Percentiles rank a stretch among this genome's conserved stretches.
Conservation (phyloP, 495 filamentous ascomycete species). For the Lasiosphaeriaceae sp. region DNA sequence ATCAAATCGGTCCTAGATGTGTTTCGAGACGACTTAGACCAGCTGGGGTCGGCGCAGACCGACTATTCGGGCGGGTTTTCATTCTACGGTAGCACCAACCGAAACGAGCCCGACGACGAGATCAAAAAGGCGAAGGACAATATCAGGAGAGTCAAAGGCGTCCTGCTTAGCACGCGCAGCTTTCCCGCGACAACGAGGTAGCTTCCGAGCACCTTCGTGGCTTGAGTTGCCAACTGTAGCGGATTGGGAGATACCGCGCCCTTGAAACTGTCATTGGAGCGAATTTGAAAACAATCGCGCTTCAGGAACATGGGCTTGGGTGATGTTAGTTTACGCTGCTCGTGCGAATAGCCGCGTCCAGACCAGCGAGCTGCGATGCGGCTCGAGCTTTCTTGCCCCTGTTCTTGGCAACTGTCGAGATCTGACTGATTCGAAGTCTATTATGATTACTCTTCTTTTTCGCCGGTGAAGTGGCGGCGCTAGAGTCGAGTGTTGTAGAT, state of each 20-base stretch:
- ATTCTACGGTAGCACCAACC: constrained; percentile 38
- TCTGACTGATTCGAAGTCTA: too few species aligned
- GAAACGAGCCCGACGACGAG: constrained; percentile 63
- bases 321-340: background rate
- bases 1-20: constrained; percentile 42
- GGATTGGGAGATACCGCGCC: too few species aligned
- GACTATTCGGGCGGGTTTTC: constrained; percentile 31
- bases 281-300: too few species aligned
- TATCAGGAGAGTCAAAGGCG: constrained; percentile 90
- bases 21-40: constrained; percentile 45
- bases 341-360: too few species aligned
- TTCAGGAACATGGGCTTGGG: too few species aligned
- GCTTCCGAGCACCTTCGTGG: too few species aligned
- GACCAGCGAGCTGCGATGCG: background rate
- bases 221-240: too few species aligned
- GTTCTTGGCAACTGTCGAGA: too few species aligned
- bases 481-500: too few species aligned
- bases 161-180: constrained; percentile 73
- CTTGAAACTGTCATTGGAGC: too few species aligned
- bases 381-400: background rate
- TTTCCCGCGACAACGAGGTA: constrained; percentile 41
- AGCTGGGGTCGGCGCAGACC: constrained; percentile 33
- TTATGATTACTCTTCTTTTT: too few species aligned
- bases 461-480: too few species aligned
- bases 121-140: constrained; percentile 74